Evolutionary conservation across 2,329 filamentous ascomycete genomes (phyloP), one percentile per base, ranked within the genome.

Genomic region (Ilyonectria sp.): DNA sequence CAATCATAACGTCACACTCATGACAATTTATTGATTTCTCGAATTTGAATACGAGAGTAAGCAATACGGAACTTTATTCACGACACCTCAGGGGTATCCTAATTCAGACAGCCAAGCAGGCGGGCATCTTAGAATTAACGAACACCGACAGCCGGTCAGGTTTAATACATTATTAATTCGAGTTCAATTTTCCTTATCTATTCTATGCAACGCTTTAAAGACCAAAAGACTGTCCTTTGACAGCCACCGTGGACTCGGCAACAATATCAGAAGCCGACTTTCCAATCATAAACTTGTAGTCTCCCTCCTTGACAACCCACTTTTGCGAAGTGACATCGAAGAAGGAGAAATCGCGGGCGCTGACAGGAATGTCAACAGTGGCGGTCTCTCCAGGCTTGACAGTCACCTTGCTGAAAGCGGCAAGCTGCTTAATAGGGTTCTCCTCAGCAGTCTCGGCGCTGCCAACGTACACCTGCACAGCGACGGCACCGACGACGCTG

Each of bases 341-440:
- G 66, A 76, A 77, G n/a, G 75, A 72, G 72, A 77, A 72, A 53
- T 77, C 75, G 9, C 74, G 69, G 8, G 62, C 21, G 23, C 62
- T 65, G 5, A 77, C 71, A 7, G 75, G 73, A 21, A 77, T 50
- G 23, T 69, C 67, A 4, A 76, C 72, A 13, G 63, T 63, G 13
- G 57, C 50, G 72, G 81, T 70, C 65, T 76, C 72, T 6, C 74
- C 71, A 44, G 75, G 63, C 65, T 74, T 70, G 6, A 76, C 50
- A 3, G 69, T 74, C 13, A 92, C 86, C 79, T 92, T 93, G 65
- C 86, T 86, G 71, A 93, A 93, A 0, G 89, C 90, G 50, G 89
- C 89, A 3, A 93, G 81, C 78, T 93, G 91, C 80, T 93, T 93
- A 33, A 76, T 37, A 31, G 75, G 75, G 62, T 76, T 60, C 26